Percentiles rank a stretch among this genome's conserved stretches.
Evolutionary conservation across 2,329 filamentous ascomycete species (phyloP).

Genomic region (Cordyceps cicadae): DNA sequence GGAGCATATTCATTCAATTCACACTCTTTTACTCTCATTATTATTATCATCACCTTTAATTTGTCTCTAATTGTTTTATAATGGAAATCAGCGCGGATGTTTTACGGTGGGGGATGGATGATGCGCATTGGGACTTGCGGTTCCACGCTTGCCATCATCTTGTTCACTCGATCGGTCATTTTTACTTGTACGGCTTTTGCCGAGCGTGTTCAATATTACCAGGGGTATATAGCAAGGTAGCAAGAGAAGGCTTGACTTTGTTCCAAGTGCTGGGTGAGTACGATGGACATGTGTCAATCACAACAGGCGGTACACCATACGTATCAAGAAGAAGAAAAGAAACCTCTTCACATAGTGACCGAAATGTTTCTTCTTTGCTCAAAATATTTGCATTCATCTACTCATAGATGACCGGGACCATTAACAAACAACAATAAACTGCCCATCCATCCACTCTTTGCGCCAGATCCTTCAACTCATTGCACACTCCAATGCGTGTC

Average conservation of each 20-base stretch:
- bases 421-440: background rate
- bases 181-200: no score
- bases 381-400: conserved; percentile 1
- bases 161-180: no score
- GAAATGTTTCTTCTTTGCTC: background rate
- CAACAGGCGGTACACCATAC: no score
- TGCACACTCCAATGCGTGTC: background rate
- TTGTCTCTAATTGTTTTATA: background rate
- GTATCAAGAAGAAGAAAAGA: background rate
- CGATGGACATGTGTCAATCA: no score
- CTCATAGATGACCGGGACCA: background rate
- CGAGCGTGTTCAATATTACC: no score
- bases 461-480: conserved; percentile 7
- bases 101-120: background rate
- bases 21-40: conserved; percentile 5
- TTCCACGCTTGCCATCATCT: background rate
- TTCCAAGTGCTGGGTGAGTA: no score
- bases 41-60: background rate
- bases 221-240: no score
- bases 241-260: no score
- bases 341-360: background rate
- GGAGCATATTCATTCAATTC: conserved; percentile 6
- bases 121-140: background rate
- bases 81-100: background rate
- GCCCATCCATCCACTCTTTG: background rate